A percentile compares a stretch with the other conserved stretches of the same genome.
Conservation (phyloP, 495 filamentous ascomycete species). For the Tuber aestivum region DNA sequence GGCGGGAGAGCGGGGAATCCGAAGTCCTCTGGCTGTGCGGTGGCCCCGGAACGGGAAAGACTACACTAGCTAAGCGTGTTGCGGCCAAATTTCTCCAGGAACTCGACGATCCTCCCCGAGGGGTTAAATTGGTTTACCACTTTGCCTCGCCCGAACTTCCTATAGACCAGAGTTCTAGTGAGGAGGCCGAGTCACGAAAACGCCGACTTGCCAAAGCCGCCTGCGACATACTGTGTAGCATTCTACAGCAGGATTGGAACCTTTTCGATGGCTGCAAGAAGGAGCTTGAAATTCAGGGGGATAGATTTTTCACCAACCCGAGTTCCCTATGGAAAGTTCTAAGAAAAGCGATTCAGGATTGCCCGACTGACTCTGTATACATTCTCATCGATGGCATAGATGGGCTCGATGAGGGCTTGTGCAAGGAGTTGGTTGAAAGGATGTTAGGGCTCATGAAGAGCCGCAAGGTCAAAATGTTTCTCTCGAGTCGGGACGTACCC, state of each 20-base stretch:
- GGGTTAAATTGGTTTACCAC: too few species aligned
- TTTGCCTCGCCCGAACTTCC: background rate
- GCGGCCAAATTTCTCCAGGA: too few species aligned
- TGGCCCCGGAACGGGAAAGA: too few species aligned
- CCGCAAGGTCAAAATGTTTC: background rate
- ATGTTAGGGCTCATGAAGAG: background rate
- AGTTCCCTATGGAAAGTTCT: background rate
- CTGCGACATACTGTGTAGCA: background rate
- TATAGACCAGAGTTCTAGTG: rapidly evolving
- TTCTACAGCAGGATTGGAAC: background rate
- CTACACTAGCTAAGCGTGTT: too few species aligned
- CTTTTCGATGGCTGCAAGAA: background rate
- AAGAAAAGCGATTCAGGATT: background rate
- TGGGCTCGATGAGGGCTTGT: too few species aligned
- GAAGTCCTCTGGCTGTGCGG: too few species aligned
- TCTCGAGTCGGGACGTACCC: background rate
- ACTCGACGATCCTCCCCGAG: too few species aligned
- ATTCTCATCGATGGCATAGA: background rate
- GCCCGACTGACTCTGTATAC: background rate
- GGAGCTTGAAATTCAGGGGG: background rate
- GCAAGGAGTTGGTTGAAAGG: background rate
- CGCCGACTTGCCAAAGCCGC: background rate
- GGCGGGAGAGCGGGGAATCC: too few species aligned
- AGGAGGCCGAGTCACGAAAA: background rate
- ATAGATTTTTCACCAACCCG: too few species aligned